phyloP scores from a whole-genome alignment of 345 rosid species.

The Boechera retrofracta region DNA sequence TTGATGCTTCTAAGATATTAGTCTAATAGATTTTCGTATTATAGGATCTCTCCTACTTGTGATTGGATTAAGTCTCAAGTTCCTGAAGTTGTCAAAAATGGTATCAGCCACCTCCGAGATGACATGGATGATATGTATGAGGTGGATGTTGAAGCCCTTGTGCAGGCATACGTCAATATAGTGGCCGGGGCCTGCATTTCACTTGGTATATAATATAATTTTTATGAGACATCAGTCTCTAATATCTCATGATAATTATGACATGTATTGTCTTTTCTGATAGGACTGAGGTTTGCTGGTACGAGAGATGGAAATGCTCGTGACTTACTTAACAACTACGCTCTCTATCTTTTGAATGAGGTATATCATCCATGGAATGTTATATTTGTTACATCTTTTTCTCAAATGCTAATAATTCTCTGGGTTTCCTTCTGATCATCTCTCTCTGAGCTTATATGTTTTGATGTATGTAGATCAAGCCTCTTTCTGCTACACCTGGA shows the following conservation, averaged over 20 bases:
- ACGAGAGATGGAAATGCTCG: slow-evolving; percentile 85
- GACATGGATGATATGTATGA: slow-evolving; percentile 71
- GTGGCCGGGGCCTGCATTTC: slow-evolving; percentile 95
- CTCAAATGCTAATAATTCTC: slow-evolving; percentile 6
- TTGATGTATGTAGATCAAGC: slow-evolving; percentile 73
- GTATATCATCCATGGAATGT: slow-evolving; percentile 49
- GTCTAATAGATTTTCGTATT: slow-evolving; percentile 37
- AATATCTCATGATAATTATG: slow-evolving; percentile 25
- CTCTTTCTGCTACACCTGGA: slow-evolving; percentile 59
- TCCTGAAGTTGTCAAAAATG: slow-evolving; percentile 76
- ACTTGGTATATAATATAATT: slow-evolving; percentile 60
- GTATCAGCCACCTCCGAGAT: slow-evolving; percentile 64
- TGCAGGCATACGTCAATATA: slow-evolving; percentile 89
- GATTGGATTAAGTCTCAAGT: slow-evolving; percentile 92
- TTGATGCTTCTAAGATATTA: slow-evolving; percentile 33
- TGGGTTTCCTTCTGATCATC: slow-evolving; percentile 24
- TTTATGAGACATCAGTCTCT: slow-evolving; percentile 26
- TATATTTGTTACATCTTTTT: slow-evolving; percentile 20
- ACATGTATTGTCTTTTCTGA: slow-evolving; percentile 39
- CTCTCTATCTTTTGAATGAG: slow-evolving; percentile 87
- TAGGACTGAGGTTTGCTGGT: slow-evolving; percentile 96
- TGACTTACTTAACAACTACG: slow-evolving; percentile 82
- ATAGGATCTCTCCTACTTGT: slow-evolving; percentile 78
- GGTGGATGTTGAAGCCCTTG: slow-evolving; percentile 78
- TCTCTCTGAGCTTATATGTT: slow-evolving; percentile 30